A percentile compares a stretch with the other conserved stretches of the same genome.
phyloP scores from a whole-genome alignment of 2,329 filamentous ascomycete genomes.

The Aureobasidium sp. region DNA sequence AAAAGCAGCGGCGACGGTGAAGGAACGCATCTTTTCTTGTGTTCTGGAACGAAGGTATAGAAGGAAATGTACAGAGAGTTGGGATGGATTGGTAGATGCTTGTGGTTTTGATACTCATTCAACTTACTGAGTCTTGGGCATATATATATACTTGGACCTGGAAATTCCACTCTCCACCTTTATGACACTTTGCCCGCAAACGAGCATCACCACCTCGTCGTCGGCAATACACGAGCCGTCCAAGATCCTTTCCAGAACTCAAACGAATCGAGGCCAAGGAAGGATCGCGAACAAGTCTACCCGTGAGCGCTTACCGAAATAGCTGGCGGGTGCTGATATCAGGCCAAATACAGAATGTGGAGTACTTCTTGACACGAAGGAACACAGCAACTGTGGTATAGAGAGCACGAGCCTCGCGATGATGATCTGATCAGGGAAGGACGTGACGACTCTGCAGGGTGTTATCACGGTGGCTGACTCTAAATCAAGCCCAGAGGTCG shows the following conservation, averaged over 20 bases:
- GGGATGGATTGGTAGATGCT: not conserved
- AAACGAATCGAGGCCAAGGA: conserved; percentile 1
- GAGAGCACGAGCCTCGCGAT: not conserved
- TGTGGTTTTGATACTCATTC: not conserved
- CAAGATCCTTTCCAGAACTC: not conserved
- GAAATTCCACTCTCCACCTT: not conserved
- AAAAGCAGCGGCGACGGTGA: conserved; percentile 7
- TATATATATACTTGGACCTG: conserved; percentile 6
- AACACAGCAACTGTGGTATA: not conserved
- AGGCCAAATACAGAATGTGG: not conserved
- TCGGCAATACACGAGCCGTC: not conserved
- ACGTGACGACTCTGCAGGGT: not conserved
- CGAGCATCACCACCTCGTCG: not conserved
- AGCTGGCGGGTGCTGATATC: not conserved
- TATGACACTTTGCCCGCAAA: not conserved
- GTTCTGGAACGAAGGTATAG: not conserved
- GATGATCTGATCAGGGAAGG: not conserved
- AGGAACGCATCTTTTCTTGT: conserved; percentile 6
- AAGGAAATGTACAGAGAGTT: not conserved
- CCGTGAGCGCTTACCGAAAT: not conserved
- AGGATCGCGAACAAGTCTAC: not conserved
- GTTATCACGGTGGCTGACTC: conserved; percentile 1
- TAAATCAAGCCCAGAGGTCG: conserved; percentile 1
- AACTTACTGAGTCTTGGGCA: not conserved
- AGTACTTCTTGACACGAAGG: not conserved